phyloP scores from a whole-genome alignment of 148 eudicot species.

The Limonium bicolor region DNA sequence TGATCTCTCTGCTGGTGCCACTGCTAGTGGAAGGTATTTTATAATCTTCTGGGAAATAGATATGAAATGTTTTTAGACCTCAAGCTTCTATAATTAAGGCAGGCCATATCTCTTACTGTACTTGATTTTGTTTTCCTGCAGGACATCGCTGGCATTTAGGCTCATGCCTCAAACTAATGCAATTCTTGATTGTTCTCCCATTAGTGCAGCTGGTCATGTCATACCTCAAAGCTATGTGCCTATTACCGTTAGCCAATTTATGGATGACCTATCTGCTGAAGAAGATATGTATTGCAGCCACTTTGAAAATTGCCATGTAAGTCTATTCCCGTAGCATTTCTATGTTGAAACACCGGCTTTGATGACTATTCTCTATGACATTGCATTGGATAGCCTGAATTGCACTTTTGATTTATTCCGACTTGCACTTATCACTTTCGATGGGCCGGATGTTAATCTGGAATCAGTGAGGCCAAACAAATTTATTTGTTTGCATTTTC shows the following conservation, averaged over 20 bases:
- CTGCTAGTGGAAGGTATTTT: conserved; percentile 53
- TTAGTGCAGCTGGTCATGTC: conserved; percentile 77
- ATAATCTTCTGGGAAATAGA: neutral
- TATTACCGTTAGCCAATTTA: conserved; percentile 77
- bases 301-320: conserved; percentile 43
- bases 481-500: too few species aligned
- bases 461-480: too few species aligned
- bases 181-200: conserved; percentile 54
- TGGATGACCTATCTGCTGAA: conserved; percentile 84
- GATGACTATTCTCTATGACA: too few species aligned
- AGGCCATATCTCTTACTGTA: too few species aligned
- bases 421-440: too few species aligned
- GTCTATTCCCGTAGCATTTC: conserved; percentile 8
- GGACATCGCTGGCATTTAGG: conserved; percentile 76
- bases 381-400: too few species aligned
- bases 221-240: conserved; percentile 75
- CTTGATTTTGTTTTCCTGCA: conserved; percentile 16
- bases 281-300: conserved; percentile 41
- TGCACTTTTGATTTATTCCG: too few species aligned
- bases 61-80: too few species aligned
- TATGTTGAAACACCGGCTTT: neutral
- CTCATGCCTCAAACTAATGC: conserved; percentile 87
- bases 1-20: conserved; percentile 24
- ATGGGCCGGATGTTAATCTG: too few species aligned
- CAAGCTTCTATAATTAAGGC: too few species aligned